These are phyloP conservation scores for Aspergillus versicolor DNA, from an alignment of 2,329 filamentous ascomycete genomes.

Conservation along the genomic window DNA sequence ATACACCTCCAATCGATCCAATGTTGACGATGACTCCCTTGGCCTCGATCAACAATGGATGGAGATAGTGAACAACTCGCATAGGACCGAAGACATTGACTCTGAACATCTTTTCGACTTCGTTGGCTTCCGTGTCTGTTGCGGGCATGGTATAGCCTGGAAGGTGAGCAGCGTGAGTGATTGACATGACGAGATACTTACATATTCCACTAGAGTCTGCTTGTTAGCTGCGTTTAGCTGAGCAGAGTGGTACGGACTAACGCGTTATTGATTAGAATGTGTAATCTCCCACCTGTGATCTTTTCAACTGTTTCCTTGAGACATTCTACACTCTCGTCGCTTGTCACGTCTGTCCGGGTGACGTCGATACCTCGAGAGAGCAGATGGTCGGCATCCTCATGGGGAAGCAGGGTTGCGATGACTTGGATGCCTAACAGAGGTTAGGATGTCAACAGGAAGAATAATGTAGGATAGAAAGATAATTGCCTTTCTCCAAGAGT, in stretches of 20 bases:
- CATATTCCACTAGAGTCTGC: background rate
- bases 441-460: background rate
- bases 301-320: background rate
- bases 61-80: background rate
- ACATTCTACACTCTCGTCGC: background rate
- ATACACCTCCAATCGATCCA: conserved; percentile 19
- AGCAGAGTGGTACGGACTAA: background rate
- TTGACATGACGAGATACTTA: too few relatives aligned
- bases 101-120: background rate
- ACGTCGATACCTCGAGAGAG: background rate
- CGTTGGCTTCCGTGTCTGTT: background rate
- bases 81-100: background rate
- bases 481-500: background rate
- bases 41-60: background rate
- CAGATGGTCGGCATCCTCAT: background rate
- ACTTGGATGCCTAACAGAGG: background rate
- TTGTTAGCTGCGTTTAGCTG: background rate
- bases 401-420: background rate
- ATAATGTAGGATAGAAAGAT: background rate
- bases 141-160: background rate
- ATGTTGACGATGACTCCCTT: conserved; percentile 26
- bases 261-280: background rate
- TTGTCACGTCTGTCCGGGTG: background rate
- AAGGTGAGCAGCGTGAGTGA: too few relatives aligned
- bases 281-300: background rate